Base-by-base conservation (phyloP, 371 early-diverging fungal genomes). In the Batkoa obscura region DNA sequence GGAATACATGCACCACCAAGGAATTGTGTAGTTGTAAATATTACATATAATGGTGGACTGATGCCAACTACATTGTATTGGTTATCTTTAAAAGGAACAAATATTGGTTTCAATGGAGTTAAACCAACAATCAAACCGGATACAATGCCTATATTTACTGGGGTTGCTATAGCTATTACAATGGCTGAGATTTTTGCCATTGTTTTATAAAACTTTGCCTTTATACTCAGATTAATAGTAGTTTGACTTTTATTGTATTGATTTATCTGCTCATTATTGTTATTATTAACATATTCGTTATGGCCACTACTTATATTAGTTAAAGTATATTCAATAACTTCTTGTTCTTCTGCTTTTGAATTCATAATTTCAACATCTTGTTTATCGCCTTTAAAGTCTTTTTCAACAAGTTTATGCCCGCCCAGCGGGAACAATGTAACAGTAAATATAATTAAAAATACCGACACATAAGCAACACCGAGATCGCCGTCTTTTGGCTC, bases 1-100 rank as follows among this genome's bases (percentile, higher is more conserved):
- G 79, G 75, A 5, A 75, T 72, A 30, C 70, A 75, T 45, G 67
- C 67, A 0, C 50, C 66, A 4, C 75, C 75, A 34, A 79, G 50
- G 62, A 71, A 68, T 0, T 60, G 15, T 0, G 68, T 57, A 17
- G 67, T 60, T 35, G 73, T 71, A 50, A 63, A 70, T 23, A 74
- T 55, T 51, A 75, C 70, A 10, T 59, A 58, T 43, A 76, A 59
- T 1, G 72, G 71, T 13, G 75, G 75, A 41, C 34, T 53, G 38
- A 34, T 35, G 8, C 39, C 6, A 34, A 39, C 8, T 72, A 64
- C 15, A 55, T 3, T 55, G 60, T 10, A 59, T 36, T 5, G 66
- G 64, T 5, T 55, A 4, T 43, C 50, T 0, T 55, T 12, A 12
- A 60, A 58, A 3, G 38, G 12, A 1, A 74, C 57, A 52, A 75